Percentiles rank a stretch among this genome's conserved stretches.
These are phyloP conservation scores for Solanum hybrid DNA, from an alignment of 305 asterid species.

Conservation along the genomic window DNA sequence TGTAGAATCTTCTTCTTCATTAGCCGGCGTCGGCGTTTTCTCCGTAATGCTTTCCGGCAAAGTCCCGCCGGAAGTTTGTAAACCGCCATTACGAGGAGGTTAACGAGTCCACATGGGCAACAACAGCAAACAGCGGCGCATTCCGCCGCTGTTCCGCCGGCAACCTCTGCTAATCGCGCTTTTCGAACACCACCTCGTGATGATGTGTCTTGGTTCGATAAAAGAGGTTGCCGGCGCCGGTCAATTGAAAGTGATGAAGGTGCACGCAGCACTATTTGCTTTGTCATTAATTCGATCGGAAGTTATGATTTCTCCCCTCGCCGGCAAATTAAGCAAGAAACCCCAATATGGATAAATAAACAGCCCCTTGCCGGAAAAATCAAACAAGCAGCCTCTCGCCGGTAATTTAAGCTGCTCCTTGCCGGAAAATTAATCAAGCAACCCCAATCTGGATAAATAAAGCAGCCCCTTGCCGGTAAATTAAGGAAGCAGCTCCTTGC, in stretches of 20 bases:
- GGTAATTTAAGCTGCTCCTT: not conserved
- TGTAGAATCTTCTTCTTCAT: constrained; percentile 35
- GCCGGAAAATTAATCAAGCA: not conserved
- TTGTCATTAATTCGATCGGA: constrained; percentile 5
- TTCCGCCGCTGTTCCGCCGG: constrained; percentile 85
- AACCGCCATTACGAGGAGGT: constrained; percentile 47
- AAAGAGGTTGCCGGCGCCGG: constrained; percentile 33
- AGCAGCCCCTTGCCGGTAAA: not conserved
- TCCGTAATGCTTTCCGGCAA: constrained; percentile 58
- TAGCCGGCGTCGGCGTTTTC: constrained; percentile 45
- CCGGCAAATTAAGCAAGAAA: not conserved
- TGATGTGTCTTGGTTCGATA: constrained; percentile 21
- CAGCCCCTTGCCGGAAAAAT: not conserved
- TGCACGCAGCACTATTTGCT: constrained; percentile 16
- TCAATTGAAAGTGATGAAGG: constrained; percentile 13
- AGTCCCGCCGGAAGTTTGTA: constrained; percentile 81
- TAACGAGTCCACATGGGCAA: constrained; percentile 61
- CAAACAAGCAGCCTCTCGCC: not conserved
- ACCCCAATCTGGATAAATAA: not conserved
- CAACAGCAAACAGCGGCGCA: constrained; percentile 90
- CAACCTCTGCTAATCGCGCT: constrained; percentile 56
- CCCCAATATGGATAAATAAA: not conserved
- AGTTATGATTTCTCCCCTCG: not conserved
- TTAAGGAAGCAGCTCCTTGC: not conserved
- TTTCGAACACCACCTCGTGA: constrained; percentile 26